Conservation (phyloP, 2,329 filamentous ascomycete species). For the Pleomassaria siparia region DNA sequence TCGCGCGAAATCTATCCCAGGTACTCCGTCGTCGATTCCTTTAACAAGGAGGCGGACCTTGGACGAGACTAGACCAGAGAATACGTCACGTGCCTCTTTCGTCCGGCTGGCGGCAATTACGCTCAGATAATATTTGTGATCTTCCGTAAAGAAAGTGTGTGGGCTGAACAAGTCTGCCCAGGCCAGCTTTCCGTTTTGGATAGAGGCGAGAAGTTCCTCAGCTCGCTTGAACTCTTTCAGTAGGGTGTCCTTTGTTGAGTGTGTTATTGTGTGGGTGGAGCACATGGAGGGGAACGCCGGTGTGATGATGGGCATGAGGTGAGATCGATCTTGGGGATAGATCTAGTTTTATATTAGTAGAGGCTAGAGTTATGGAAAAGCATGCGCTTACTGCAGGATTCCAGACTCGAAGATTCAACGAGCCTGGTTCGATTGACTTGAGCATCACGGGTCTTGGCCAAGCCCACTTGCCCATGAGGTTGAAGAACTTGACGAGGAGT, state of each 20-base stretch:
- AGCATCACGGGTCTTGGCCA: slow-evolving; percentile 94
- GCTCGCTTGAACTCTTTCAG: slow-evolving; percentile 79
- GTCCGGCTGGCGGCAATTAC: slow-evolving; percentile 80
- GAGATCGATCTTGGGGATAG: slow-evolving; percentile 77
- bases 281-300: slow-evolving; percentile 98
- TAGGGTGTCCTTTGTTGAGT: slow-evolving; percentile 83
- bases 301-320: slow-evolving; percentile 98
- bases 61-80: slow-evolving; percentile 91
- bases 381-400: slow-evolving; percentile 72
- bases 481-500: slow-evolving; percentile 91
- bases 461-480: slow-evolving; percentile 84
- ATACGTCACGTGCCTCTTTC: slow-evolving; percentile 76
- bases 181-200: slow-evolving; percentile 71
- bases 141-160: slow-evolving; percentile 89
- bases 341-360: slow-evolving; percentile 51
- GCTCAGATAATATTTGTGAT: slow-evolving; percentile 94
- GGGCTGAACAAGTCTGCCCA: slow-evolving; percentile 91
- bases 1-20: slow-evolving; percentile 76
- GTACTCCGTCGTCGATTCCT: slow-evolving; percentile 76
- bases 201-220: slow-evolving; percentile 73
- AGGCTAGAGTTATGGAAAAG: slow-evolving; percentile 7
- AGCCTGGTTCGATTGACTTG: slow-evolving; percentile 81
- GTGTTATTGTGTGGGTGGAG: slow-evolving; percentile 89
- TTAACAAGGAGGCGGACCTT: slow-evolving; percentile 85
- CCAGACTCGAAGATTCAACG: slow-evolving; percentile 84